Evolutionary conservation across 2,329 filamentous ascomycete species (phyloP).

Genomic region (Diplocarpon rosae): DNA sequence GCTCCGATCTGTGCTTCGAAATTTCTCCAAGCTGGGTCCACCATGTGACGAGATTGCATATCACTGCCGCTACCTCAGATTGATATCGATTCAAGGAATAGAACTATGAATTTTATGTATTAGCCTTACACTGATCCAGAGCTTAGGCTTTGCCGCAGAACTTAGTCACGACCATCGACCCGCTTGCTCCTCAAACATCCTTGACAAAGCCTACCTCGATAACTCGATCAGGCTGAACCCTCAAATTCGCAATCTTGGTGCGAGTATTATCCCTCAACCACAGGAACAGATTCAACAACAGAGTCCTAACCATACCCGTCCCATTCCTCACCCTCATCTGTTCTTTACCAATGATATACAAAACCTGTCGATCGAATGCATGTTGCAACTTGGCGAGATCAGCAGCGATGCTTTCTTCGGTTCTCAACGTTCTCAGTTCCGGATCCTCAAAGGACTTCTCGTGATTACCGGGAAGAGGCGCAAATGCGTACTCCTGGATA

Average conservation of each 20-base stretch:
- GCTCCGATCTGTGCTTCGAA: too few relatives aligned
- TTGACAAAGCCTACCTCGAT: constrained; percentile 61
- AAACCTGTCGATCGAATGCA: constrained; percentile 37
- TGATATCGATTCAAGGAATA: too few relatives aligned
- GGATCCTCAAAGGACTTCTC: constrained; percentile 6
- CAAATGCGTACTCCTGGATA: constrained; percentile 4
- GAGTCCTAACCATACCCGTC: constrained; percentile 31
- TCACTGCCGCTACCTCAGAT: too few relatives aligned
- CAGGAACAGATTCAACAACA: constrained; percentile 44
- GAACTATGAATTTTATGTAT: too few relatives aligned
- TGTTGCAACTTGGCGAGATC: constrained; percentile 35
- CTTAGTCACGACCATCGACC: too few relatives aligned
- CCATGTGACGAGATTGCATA: too few relatives aligned
- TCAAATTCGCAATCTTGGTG: constrained; percentile 52
- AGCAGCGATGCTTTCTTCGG: constrained; percentile 9
- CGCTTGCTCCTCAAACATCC: constrained; percentile 36
- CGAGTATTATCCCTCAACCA: constrained; percentile 56
- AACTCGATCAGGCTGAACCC: constrained; percentile 47
- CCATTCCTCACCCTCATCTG: constrained; percentile 38
- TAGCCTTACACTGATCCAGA: too few relatives aligned
- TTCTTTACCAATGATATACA: constrained; percentile 51
- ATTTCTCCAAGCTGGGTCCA: too few relatives aligned
- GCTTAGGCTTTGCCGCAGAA: too few relatives aligned
- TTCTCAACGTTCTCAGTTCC: constrained; percentile 1
- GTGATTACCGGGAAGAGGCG: constrained; percentile 3